Base-by-base conservation (phyloP, 2,329 filamentous ascomycete species). In the Penicillium sp. region DNA sequence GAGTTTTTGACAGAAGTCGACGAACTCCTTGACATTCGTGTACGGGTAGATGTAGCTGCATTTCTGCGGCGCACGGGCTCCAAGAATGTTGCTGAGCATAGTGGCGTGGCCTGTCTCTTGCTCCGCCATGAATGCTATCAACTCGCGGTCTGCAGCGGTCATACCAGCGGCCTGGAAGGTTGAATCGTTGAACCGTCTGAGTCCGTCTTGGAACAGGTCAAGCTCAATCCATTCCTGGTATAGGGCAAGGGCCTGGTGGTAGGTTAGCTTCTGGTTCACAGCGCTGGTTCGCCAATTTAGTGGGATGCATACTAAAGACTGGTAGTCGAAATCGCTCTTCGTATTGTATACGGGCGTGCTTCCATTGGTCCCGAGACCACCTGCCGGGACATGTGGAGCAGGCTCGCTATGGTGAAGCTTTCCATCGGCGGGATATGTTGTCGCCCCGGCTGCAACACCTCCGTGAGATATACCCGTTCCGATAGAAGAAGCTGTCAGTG, bases 181-280 rank as follows among this genome's bases (percentile, higher is more conserved):
- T 29, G 79, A 74, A 0, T 75, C 79, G 1, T 80, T 81, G 68
- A 87, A 93, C 0, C 74, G 79, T 0, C 79, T 80, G 3, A 93
- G 76, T 13, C 84, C 87, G 63, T 85, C 82, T 66, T 87, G 82
- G 77, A 93, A 93, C 13, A 88, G 76, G 63, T 93, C 88, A 1
- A 93, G 75, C 69, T 93, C 87, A 47, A 91, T 88, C 78, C 81
- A 93, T 68, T 93, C 87, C 60, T 89, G 84, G 64, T 91, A 90
- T 0, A 91, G 73, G 12, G 79, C 85, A 12, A 93, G 74, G 0
- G 82, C 78, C 69, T 72, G 38, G 8, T 17, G 13, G 3, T 3
- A 12, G 19, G 40, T 45, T 48, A 51, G 26, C 43, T 21, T n/a
- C 21, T 43, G 17, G 9, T 8, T 6, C 8, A 22, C 45, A 33